Base-by-base conservation (phyloP, 2,329 filamentous ascomycete species). In the Fusarium miscanthi region DNA sequence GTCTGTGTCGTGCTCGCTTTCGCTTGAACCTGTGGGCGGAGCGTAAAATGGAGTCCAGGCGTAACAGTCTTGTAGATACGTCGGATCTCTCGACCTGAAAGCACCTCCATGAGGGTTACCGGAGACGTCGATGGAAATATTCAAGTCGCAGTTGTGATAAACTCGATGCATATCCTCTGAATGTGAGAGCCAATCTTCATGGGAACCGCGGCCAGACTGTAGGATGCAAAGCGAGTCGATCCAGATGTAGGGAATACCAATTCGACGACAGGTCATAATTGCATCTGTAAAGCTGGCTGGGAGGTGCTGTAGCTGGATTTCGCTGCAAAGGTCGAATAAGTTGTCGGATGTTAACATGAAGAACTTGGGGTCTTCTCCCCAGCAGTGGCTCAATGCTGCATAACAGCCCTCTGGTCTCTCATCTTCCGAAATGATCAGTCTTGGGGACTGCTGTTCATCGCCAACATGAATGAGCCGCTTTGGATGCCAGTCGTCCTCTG, bases 181-280 rank as follows among this genome's bases (percentile, higher is more conserved):
- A 5, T 59, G 33, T 1, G 27, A 59, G 1, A 52, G 33, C 56
- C 56, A 59, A 23, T 59, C 56, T 17, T 25, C 21, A 19, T 25
- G 56, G 1, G 43, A 51, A 12, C 43, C 33, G 2, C 17, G 12
- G 0, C 43, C 49, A 14, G 11, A 31, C 14, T 59, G 62, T 4
- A 63, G 21, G 6, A 65, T 65, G 17, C 62, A 65, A 10, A 65
- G 48, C 3, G 59, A 63, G 30, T 65, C 62, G 5, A 65, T 56
- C 62, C 62, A 65, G 5, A 63, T 41, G 2, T 65, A 49, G 5
- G 49, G 30, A 4, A 63, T 45, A 4, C 31, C 41, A 14, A 65
- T 38, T 2, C 48, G 58, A 46, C 30, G 38, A 13, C 48, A 31
- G 11, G 62, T 38, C 4, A n/a, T 27, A 11, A 65, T 27, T 14